Conservation (phyloP, 1,284 basidiomycete species). For the Boletus holoroseus region DNA sequence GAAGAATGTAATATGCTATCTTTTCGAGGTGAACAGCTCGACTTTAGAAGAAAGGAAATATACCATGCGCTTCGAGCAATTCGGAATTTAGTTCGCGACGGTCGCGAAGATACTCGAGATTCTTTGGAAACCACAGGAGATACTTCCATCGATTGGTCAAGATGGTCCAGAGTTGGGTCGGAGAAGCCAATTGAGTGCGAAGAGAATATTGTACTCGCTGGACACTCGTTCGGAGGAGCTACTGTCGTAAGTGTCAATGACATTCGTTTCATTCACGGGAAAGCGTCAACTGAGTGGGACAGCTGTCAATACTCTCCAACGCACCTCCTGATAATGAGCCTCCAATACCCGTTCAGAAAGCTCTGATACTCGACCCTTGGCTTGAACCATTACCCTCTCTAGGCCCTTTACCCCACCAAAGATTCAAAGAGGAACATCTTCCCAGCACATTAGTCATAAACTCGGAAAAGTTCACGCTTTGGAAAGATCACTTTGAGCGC, state of each 20-base stretch:
- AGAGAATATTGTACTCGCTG: conserved; percentile 49
- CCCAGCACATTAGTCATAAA: conserved; percentile 61
- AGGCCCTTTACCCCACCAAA: conserved; percentile 37
- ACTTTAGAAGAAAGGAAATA: conserved; percentile 60
- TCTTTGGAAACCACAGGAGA: conserved; percentile 33
- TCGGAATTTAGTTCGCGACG: conserved; percentile 35
- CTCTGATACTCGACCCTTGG: conserved; percentile 72
- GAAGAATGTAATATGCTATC: conserved; percentile 34
- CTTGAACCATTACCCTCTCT: conserved; percentile 63
- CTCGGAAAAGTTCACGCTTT: conserved; percentile 68
- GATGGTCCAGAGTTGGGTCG: conserved; percentile 38
- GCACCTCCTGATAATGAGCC: conserved; percentile 38
- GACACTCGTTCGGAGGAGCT: conserved; percentile 77
- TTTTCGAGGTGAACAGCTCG: conserved; percentile 60
- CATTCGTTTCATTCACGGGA: conserved; percentile 2
- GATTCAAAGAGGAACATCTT: conserved; percentile 10
- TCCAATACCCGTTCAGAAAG: conserved; percentile 49
- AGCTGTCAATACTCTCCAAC: conserved; percentile 54
- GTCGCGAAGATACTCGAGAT: conserved; percentile 28
- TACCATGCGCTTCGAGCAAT: conserved; percentile 52
- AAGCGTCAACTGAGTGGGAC: not conserved
- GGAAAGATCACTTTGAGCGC: conserved; percentile 64
- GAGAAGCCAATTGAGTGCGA: conserved; percentile 38
- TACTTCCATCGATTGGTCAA: conserved; percentile 36
- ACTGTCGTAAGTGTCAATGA: conserved; percentile 49